Percentiles rank a stretch among this genome's conserved stretches.
phyloP scores from a whole-genome alignment of 305 asterid species.

The Solanum aculeatissimum region DNA sequence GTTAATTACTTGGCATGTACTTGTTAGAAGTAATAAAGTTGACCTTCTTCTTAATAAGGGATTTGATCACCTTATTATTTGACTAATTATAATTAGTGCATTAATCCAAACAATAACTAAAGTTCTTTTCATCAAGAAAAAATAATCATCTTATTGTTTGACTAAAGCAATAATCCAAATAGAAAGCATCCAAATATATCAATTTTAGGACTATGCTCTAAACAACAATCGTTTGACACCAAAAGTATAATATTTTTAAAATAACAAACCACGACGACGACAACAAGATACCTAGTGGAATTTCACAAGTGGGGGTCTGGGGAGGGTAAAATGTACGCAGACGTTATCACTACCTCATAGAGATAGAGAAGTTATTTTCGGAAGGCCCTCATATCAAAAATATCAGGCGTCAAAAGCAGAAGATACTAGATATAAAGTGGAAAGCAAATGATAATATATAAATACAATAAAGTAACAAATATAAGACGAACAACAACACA shows the following conservation, averaged over 20 bases:
- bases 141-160: background rate
- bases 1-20: background rate
- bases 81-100: background rate
- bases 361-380: no score
- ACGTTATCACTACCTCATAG: no score
- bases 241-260: background rate
- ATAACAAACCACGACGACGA: no score
- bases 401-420: no score
- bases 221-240: background rate
- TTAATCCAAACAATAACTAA: background rate
- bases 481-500: no score
- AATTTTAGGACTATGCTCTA: background rate
- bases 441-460: no score
- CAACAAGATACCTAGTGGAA: no score
- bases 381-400: no score
- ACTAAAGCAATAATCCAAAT: background rate
- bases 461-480: no score
- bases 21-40: background rate
- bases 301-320: fast-evolving
- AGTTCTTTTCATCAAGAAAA: background rate
- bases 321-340: no score
- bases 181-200: background rate
- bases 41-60: background rate
- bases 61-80: background rate
- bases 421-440: no score